Percentiles rank a stretch among this genome's conserved stretches.
phyloP scores from a whole-genome alignment of 2,329 filamentous ascomycete species.

The Karstenula rhodostoma region DNA sequence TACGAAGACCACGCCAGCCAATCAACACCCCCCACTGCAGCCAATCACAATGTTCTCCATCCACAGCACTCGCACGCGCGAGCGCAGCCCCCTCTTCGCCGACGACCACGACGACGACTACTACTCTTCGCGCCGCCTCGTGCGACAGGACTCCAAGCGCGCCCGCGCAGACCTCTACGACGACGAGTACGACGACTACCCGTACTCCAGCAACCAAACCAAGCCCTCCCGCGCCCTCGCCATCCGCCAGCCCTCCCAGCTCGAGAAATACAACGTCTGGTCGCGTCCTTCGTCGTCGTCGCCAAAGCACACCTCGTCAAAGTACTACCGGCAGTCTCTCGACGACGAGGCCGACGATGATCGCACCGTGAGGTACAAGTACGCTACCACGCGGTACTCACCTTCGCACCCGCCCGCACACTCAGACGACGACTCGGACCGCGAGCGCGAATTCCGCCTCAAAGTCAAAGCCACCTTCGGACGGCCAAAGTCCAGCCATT shows the following conservation, averaged over 20 bases:
- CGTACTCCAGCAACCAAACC: slow-evolving; percentile 31
- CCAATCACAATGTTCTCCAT: slow-evolving; percentile 36
- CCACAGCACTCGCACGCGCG: slow-evolving; percentile 30
- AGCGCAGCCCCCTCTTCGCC: slow-evolving; percentile 25
- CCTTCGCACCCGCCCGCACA: slow-evolving; percentile 3
- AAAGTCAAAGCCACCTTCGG: slow-evolving; percentile 32
- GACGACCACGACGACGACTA: slow-evolving; percentile 23
- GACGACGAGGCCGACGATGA: slow-evolving; percentile 19
- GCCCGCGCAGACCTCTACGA: slow-evolving; percentile 34
- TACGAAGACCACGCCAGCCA: neutral
- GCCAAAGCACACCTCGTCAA: slow-evolving; percentile 13
- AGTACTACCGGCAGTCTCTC: slow-evolving; percentile 14
- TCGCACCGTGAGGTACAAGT: slow-evolving; percentile 21
- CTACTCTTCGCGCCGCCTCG: slow-evolving; percentile 26
- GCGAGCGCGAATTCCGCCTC: slow-evolving; percentile 32
- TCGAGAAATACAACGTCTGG: slow-evolving; percentile 47
- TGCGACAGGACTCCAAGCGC: slow-evolving; percentile 37
- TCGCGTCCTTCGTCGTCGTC: slow-evolving; percentile 14
- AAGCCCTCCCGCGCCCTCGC: slow-evolving; percentile 38
- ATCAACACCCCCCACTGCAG: neutral
- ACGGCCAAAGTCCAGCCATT: slow-evolving; percentile 27
- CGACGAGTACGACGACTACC: slow-evolving; percentile 42
- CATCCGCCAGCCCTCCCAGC: slow-evolving; percentile 36
- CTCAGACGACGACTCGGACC: slow-evolving; percentile 15
- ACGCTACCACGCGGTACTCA: slow-evolving; percentile 18